Evolutionary conservation across 2,329 filamentous ascomycete genomes (phyloP), one percentile per base, ranked within the genome.

Genomic region (Beauveria sp.): DNA sequence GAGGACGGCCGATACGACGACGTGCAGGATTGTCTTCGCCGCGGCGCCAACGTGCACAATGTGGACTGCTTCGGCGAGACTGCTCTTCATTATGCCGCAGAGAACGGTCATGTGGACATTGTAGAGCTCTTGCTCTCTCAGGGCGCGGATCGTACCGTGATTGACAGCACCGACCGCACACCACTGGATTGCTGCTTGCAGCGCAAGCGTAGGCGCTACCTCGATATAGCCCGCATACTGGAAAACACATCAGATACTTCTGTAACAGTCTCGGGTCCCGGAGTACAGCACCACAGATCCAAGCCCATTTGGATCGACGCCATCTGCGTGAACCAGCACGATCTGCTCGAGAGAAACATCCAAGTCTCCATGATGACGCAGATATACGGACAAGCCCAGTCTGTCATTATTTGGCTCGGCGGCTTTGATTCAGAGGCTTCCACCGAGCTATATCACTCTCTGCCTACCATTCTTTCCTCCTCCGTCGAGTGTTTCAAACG

Each of bases 271-370:
- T 52, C 57, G 2, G 50, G 50, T n/a, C 49, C 61, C 10, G 40
- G 28, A 53, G 53, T 59, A 60, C 3, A 10, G 4, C 58, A 55
- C 22, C 58, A 43, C 30, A 24, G 58, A 49, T 47, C 58, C 50
- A 54, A 54, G 22, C 58, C 50, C 2, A 60, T 60, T 8, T 67
- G 66, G 65, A 59, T 66, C 7, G 66, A 67, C 8, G 66, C 63
- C 1, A 60, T 67, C 49, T 67, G 64, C 16, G 65, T 67, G 40
- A 57, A 67, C 22, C 66, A 67, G 61, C 18, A 28, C 2, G 58
- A 66, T 6, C 14, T 45, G 10, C 20, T 50, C 5, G 65, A 67
- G 12, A 57, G 63, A 20, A 58, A 51, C 5, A 59, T 56, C 1
- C 65, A 67, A 24, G 66, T 67, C 0, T 52, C 60, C 9, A 54